Percentiles rank a stretch among this genome's conserved stretches.
These are phyloP conservation scores for Cytospora mali DNA, from an alignment of 2,329 filamentous ascomycete species.

Conservation along the genomic window DNA sequence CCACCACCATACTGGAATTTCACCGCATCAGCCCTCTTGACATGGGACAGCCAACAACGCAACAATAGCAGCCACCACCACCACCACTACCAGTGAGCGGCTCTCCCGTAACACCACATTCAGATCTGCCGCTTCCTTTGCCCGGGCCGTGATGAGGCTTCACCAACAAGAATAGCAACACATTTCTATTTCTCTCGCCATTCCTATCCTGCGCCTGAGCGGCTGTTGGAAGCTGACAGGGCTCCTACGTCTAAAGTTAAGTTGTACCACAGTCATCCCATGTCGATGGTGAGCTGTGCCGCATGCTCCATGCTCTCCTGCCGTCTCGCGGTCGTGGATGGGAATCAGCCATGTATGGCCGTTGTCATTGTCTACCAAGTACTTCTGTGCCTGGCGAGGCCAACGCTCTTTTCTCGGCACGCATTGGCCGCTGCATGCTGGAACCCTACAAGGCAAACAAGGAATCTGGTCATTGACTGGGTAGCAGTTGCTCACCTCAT, in stretches of 20 bases:
- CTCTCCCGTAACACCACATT: not conserved
- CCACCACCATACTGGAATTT: not conserved
- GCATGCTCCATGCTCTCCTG: conserved; percentile 2
- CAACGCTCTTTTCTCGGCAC: not conserved
- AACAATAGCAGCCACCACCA: not conserved
- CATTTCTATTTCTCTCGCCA: not conserved
- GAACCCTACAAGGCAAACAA: not conserved
- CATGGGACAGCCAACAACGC: not conserved
- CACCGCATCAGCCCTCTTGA: not conserved
- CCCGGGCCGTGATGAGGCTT: not conserved
- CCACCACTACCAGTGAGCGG: not conserved
- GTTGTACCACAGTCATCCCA: not conserved
- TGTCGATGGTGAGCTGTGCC: not conserved
- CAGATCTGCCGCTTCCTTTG: not conserved
- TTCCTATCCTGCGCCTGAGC: conserved; percentile 5
- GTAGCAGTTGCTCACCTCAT: not conserved
- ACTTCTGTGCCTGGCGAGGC: not conserved
- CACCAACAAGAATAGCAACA: conserved; percentile 5
- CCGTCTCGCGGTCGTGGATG: not conserved
- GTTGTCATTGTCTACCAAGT: not conserved
- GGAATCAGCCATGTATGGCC: not conserved
- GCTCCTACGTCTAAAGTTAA: not conserved
- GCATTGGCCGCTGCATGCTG: conserved; percentile 13
- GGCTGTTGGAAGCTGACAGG: conserved; percentile 18
- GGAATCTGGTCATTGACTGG: not conserved